Percentiles rank a stretch among this genome's conserved stretches.
Conservation (phyloP, 345 rosid species). For the Citrus trifoliata region DNA sequence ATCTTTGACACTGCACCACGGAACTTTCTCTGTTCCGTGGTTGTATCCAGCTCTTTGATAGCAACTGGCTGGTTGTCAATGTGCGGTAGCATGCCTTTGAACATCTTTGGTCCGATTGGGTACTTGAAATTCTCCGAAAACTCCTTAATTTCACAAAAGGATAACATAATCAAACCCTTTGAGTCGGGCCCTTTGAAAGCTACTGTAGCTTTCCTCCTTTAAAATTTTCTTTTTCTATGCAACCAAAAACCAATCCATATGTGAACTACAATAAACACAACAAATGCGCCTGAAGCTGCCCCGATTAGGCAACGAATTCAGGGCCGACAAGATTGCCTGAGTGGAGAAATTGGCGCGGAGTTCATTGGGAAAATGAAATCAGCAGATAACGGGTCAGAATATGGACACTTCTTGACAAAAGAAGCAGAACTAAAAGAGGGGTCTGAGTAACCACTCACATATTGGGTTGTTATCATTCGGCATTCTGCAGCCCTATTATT, state of each 20-base stretch:
- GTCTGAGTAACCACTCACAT: slow-evolving; percentile 63
- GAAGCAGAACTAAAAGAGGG: slow-evolving; percentile 59
- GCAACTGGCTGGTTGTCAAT: slow-evolving; percentile 44
- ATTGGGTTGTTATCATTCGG: slow-evolving; percentile 40
- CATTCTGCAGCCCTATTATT: slow-evolving; percentile 57
- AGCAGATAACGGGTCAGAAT: slow-evolving; percentile 60
- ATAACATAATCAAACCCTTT: slow-evolving; percentile 54
- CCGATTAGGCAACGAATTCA: slow-evolving; percentile 61
- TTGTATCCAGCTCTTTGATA: slow-evolving; percentile 51
- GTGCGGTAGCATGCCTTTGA: slow-evolving; percentile 50
- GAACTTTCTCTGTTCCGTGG: slow-evolving; percentile 58
- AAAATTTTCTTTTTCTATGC: slow-evolving; percentile 40
- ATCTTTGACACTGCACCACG: slow-evolving; percentile 60
- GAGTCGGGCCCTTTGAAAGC: slow-evolving; percentile 36
- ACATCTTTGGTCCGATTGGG: slow-evolving; percentile 52
- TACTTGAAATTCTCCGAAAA: slow-evolving; percentile 53
- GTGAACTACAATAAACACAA: slow-evolving; percentile 49
- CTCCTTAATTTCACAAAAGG: slow-evolving; percentile 57
- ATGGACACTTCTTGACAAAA: slow-evolving; percentile 62
- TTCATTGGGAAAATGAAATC: slow-evolving; percentile 38
- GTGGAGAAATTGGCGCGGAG: slow-evolving; percentile 21
- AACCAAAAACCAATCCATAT: slow-evolving; percentile 44
- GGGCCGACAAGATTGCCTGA: slow-evolving; percentile 20
- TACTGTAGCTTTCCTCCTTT: slow-evolving; percentile 41
- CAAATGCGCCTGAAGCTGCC: slow-evolving; percentile 49